Base-by-base conservation (phyloP, 2,329 filamentous ascomycete genomes). In the Clarireedia monteithiana region DNA sequence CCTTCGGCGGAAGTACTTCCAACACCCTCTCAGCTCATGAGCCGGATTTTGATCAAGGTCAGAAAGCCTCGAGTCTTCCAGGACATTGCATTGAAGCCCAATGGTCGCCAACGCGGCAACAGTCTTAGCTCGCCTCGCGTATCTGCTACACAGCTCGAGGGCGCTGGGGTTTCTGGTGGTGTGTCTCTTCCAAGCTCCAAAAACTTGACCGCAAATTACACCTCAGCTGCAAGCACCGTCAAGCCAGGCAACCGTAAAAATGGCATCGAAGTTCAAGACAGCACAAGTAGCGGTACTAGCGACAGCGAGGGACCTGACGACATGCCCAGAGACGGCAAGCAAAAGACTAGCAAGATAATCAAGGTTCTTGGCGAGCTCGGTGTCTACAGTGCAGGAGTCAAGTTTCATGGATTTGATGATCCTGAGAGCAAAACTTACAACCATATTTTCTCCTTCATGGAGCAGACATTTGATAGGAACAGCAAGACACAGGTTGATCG, bases 381-480 rank as follows among this genome's bases (percentile, higher is more conserved):
- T 27, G 88, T 97, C 2, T 86, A 86, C 67, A 84, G 81, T 66
- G 78, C 78, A 6, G 83, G 83, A 0, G 75, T 96, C 70, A 96
- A 95, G 69, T 96, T 94, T 70, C 81, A 82, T 36, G 87, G 89
- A 44, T 96, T 96, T 67, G 83, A 85, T 56, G 80, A 82, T 12
- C 75, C 84, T 0, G 89, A 92, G 59, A 91, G 90, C 64, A 90
- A 89, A 73, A 83, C 83, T 44, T 94, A 84, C 75, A 97, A 97
- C 71, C 94, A 99, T 73, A 89, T 97, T 64, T 91, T 94, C 71
- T 97, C 94, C 0, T 91, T 97, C 73, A 89, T 90, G 69, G 94
- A 99, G 74, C 84, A 85, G 56, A 90, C 86, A 5, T 96, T 96
- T 66, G 84, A 89, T 64, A 87, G 84, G 67, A 82, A 94, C 66